Evolutionary conservation across 2,329 filamentous ascomycete species (phyloP).

Genomic region (Neurospora crassa): DNA sequence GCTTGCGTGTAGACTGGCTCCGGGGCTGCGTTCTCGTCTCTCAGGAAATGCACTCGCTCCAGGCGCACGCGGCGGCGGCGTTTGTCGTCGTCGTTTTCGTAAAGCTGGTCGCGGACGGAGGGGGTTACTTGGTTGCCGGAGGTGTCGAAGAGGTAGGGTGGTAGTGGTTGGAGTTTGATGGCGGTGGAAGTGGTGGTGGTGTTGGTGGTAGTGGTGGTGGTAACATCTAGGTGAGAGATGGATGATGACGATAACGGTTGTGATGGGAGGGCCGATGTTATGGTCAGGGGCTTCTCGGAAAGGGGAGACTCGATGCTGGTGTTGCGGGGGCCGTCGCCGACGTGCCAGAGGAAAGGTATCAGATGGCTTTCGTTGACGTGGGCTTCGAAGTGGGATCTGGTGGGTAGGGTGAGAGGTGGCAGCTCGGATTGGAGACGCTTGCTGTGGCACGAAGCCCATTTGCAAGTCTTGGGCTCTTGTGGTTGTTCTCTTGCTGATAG

Average conservation of each 20-base stretch:
- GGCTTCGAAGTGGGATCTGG: conserved; percentile 27
- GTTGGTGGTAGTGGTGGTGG: background rate
- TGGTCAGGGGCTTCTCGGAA: background rate
- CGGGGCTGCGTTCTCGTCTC: conserved; percentile 35
- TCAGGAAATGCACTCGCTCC: conserved; percentile 31
- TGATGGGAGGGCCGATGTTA: background rate
- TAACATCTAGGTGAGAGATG: background rate
- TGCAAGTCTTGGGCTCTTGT: conserved; percentile 19
- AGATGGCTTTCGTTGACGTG: conserved; percentile 49
- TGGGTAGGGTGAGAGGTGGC: conserved; percentile 6
- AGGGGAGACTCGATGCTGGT: conserved; percentile 7
- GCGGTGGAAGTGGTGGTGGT: background rate
- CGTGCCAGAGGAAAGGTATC: conserved; percentile 43
- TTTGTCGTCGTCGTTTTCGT: conserved; percentile 39
- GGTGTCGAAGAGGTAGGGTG: conserved; percentile 41
- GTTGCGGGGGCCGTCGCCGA: conserved; percentile 49
- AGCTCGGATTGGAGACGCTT: background rate
- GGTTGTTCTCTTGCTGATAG: background rate
- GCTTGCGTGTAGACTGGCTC: conserved; percentile 27
- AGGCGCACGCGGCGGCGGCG: conserved; percentile 35
- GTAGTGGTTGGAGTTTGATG: conserved; percentile 21
- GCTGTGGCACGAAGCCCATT: conserved; percentile 31
- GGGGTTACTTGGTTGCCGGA: conserved; percentile 49
- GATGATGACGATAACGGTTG: conserved; percentile 13
- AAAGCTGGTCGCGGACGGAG: conserved; percentile 39